Evolutionary conservation across 768 basidiomycete genomes (phyloP), one percentile per base, ranked within the genome.

Genomic region (Kwoniella mangroviensis): DNA sequence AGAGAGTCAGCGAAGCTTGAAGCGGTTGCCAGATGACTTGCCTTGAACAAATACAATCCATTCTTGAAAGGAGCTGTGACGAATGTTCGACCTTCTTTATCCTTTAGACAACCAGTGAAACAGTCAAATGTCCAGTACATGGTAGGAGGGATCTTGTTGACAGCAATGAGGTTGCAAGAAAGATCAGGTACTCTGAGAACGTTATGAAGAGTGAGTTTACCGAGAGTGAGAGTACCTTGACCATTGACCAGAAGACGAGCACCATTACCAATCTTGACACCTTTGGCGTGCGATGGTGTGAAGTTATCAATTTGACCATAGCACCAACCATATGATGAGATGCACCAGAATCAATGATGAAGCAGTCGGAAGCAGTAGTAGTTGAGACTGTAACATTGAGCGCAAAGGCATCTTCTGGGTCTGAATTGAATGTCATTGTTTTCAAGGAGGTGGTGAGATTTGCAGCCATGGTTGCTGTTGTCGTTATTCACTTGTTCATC

Each of bases 321-420:
- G 43, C 13, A 26, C 54, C 21, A 55, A 69, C 53, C 69, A 70
- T 70, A 40, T 70, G 69, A 24, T 70, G 69, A n/a, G 63, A 53
- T 1, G 69, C 69, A 22, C 69, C 43, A 45, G 69, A 70, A 43
- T 70, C 69, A 22, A 65, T 65, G 24, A 65, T 70, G 40, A 65
- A 70, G 26, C 12, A 26, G n/a, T 65, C 52, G 21, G 40, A 45
- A 19, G 45, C 13, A 19, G 45, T 19, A 49, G 45, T 19, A 53
- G 11, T 22, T 19, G 67, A 12, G 26, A 13, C 28, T 13, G 21
- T 49, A 49, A 49, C 45, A 17, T 34, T 34, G 34, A 34, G 9
- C 34, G 34, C 34, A 34, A 34, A 34, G 6, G 34, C 34, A 34
- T 34, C 34, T 34, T 34, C 34, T 34, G 34, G 4, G 9, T 34